phyloP scores from a whole-genome alignment of 352 stramenopile genomes.

The Phytophthora kernoviae region DNA sequence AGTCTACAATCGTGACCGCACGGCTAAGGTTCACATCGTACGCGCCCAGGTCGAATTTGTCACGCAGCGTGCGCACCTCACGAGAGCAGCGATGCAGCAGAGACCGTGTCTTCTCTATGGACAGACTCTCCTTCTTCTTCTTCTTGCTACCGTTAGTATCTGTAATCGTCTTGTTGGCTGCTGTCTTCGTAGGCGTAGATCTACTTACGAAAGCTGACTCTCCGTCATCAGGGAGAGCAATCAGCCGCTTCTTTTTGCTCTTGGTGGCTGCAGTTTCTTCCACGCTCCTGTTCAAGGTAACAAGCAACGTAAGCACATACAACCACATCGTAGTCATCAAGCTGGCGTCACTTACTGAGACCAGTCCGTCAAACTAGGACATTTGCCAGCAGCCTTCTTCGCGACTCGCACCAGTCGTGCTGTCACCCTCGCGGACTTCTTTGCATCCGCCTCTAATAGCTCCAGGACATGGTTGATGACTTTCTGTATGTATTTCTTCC shows the following conservation, averaged over 20 bases:
- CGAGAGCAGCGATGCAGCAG: slow-evolving; percentile 33
- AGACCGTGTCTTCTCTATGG: slow-evolving; percentile 29
- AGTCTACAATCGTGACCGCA: slow-evolving; percentile 51
- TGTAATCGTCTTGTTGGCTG: not conserved
- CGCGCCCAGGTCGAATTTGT: slow-evolving; percentile 44
- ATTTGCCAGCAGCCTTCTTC: slow-evolving; percentile 28
- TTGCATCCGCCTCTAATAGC: slow-evolving; percentile 6
- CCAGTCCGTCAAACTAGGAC: slow-evolving; percentile 24
- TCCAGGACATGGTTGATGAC: slow-evolving; percentile 14
- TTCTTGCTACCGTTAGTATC: not conserved
- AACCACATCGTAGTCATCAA: not conserved
- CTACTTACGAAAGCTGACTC: slow-evolving; percentile 3
- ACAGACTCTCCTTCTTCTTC: slow-evolving; percentile 18
- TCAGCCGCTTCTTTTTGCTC: slow-evolving; percentile 38
- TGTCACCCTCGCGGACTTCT: not conserved
- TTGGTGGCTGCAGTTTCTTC: slow-evolving; percentile 4
- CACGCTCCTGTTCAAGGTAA: slow-evolving; percentile 20
- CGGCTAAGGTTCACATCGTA: slow-evolving; percentile 53
- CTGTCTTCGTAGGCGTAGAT: slow-evolving; percentile 3
- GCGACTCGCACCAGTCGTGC: slow-evolving; percentile 8
- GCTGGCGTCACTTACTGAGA: slow-evolving; percentile 13
- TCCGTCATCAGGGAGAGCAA: slow-evolving; percentile 20
- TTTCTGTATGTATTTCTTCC: slow-evolving; percentile 30
- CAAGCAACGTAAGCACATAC: not conserved
- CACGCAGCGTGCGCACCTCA: slow-evolving; percentile 38